Base-by-base conservation (phyloP, 2,329 filamentous ascomycete genomes). In the Cladorrhinum sp. region DNA sequence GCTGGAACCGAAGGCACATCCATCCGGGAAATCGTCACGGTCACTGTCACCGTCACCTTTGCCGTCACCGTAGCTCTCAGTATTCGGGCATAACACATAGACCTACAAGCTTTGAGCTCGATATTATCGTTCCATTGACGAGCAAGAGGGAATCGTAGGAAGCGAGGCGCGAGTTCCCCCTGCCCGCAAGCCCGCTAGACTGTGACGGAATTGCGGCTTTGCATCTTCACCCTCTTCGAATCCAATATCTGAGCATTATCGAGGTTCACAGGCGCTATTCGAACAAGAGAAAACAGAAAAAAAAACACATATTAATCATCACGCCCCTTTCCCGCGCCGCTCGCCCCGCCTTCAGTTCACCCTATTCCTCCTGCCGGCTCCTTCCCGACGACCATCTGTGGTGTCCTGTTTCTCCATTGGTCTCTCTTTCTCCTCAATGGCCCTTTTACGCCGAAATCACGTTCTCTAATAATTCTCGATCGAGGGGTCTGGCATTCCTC, bases 401-500 rank as follows among this genome's bases (percentile, higher is more conserved):
- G 53, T 56, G 45, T 62, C 29, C 32, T 49, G 8, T 48, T 29
- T 55, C 45, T 38, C 32, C 32, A 23, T n/a, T n/a, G 60, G 51
- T 25, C 36, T 67, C 52, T 61, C 67, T 61, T 57, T 59, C 36
- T 63, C 62, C 57, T 64, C 62, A 62, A 68, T 70, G 70, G 68
- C 65, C 59, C 50, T 62, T 60, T 50, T 68, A 63, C 41, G 50
- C 58, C 60, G 62, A 58, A 62, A 63, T 50, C 48, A 62, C 57
- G 57, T 66, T 68, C 69, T 67, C 61, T 69, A 41, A 29, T 41
- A 32, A 20, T 36, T 61, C 59, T 67, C 69, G 67, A 69, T 69
- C 65, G 70, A 69, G 72, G 73, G 65, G 67, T 74, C 72, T 70
- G 73, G 71, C 64, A 74, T 74, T 74, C 70, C 73, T 74, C 63